These are phyloP conservation scores for Thymus quinquecostatus DNA, from an alignment of 257 asterid species.

Conservation along the genomic window DNA sequence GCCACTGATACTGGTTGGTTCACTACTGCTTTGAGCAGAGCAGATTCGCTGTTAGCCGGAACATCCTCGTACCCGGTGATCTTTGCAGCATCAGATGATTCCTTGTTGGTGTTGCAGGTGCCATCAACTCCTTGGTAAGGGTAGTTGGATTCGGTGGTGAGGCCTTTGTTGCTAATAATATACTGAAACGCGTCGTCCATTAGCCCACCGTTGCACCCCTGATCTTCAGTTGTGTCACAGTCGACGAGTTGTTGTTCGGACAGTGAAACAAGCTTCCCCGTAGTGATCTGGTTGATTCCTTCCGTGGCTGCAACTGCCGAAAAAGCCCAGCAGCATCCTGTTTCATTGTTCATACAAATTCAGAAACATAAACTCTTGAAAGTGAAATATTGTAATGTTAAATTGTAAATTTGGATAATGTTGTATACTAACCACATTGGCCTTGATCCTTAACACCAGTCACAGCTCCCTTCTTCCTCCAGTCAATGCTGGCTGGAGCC, in stretches of 20 bases:
- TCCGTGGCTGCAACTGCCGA: slow-evolving; percentile 19
- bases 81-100: slow-evolving; percentile 16
- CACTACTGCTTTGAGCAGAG: slow-evolving; percentile 11
- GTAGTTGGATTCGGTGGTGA: slow-evolving; percentile 25
- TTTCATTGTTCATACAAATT: not conserved
- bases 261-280: not conserved
- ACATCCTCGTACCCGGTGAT: slow-evolving; percentile 30
- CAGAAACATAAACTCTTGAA: too few species aligned
- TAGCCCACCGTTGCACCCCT: slow-evolving; percentile 23
- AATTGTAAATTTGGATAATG: too few species aligned
- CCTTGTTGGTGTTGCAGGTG: slow-evolving; percentile 24
- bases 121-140: slow-evolving; percentile 21
- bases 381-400: not conserved
- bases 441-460: slow-evolving; percentile 50
- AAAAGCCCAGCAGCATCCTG: slow-evolving; percentile 17
- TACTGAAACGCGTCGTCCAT: slow-evolving; percentile 24
- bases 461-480: slow-evolving; percentile 52
- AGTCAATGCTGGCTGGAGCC: slow-evolving; percentile 43
- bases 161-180: slow-evolving; percentile 22
- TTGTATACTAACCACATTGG: slow-evolving; percentile 40
- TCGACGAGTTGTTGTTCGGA: slow-evolving; percentile 28
- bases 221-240: slow-evolving; percentile 20
- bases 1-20: slow-evolving; percentile 38
- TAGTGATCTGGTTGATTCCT: slow-evolving; percentile 17
- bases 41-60: slow-evolving; percentile 22